phyloP scores from a whole-genome alignment of 1,139 yeast species.

The Magnusiomyces paraingens region DNA sequence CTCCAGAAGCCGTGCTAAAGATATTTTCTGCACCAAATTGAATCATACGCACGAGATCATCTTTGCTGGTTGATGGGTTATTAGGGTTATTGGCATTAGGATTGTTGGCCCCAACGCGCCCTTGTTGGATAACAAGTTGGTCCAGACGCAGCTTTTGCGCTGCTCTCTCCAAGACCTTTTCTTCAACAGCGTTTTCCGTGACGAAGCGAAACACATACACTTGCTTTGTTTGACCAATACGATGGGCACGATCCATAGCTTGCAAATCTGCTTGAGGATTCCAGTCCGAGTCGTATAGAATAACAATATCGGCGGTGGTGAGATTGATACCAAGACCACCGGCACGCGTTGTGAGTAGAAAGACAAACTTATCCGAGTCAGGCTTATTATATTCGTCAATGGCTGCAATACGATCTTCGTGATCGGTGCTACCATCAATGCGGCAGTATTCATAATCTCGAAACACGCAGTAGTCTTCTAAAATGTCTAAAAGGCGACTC shows the following conservation, averaged over 20 bases:
- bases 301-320: slow-evolving; percentile 87
- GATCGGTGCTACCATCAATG: slow-evolving; percentile 93
- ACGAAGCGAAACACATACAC: slow-evolving; percentile 89
- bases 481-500: slow-evolving; percentile 84
- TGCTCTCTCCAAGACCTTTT: slow-evolving; percentile 91
- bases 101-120: slow-evolving; percentile 46
- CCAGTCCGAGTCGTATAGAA: slow-evolving; percentile 94
- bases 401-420: slow-evolving; percentile 87
- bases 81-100: slow-evolving; percentile 37
- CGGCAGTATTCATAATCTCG: slow-evolving; percentile 85
- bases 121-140: slow-evolving; percentile 94
- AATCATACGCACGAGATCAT: slow-evolving; percentile 88
- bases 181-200: slow-evolving; percentile 94
- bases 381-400: slow-evolving; percentile 89
- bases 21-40: slow-evolving; percentile 94
- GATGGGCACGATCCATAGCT: slow-evolving; percentile 98
- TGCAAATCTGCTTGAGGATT: slow-evolving; percentile 98
- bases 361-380: slow-evolving; percentile 75
- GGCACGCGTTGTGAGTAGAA: slow-evolving; percentile 88
- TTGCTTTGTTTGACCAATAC: slow-evolving; percentile 96
- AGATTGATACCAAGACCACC: slow-evolving; percentile 96
- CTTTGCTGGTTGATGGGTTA: slow-evolving; percentile 43
- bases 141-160: slow-evolving; percentile 90
- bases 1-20: slow-evolving; percentile 41
- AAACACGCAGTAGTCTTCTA: slow-evolving; percentile 88